phyloP scores from a whole-genome alignment of 2,329 filamentous ascomycete species.

The Elsinoe batatas region DNA sequence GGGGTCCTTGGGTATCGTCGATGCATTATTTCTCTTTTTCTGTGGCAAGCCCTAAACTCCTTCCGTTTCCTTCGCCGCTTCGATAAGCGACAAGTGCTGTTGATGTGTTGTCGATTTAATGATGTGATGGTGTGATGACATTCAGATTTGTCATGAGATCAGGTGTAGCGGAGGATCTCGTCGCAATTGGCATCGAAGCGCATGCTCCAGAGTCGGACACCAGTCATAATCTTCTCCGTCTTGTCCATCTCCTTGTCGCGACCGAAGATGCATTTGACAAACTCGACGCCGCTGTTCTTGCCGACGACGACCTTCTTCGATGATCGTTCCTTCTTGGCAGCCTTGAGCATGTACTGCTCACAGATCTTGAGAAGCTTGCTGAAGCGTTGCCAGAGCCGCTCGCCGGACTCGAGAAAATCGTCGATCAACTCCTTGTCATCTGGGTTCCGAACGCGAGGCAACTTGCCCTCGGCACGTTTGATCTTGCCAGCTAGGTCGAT shows the following conservation, averaged over 20 bases:
- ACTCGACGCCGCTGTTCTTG: constrained; percentile 86
- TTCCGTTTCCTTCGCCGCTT: constrained; percentile 1
- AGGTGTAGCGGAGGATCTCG: constrained; percentile 55
- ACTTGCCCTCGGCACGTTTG: constrained; percentile 75
- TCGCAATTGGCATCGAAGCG: constrained; percentile 95
- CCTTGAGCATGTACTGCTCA: constrained; percentile 91
- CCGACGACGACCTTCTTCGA: constrained; percentile 64
- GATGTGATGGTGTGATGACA: background rate
- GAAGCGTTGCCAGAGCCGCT: constrained; percentile 76
- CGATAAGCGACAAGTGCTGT: background rate
- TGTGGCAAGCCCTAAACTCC: background rate
- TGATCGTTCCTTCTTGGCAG: constrained; percentile 59
- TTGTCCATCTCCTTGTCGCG: constrained; percentile 79
- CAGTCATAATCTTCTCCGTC: constrained; percentile 88
- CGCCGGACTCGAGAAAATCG: constrained; percentile 82
- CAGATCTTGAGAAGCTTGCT: constrained; percentile 80
- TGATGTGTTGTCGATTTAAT: constrained; percentile 5
- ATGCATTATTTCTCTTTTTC: background rate
- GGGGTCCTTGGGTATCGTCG: background rate
- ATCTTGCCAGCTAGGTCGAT: constrained; percentile 92
- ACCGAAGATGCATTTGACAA: constrained; percentile 92
- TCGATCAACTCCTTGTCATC: constrained; percentile 74
- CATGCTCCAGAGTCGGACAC: constrained; percentile 78
- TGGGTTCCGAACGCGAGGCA: constrained; percentile 58
- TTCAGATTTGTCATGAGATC: background rate